Evolutionary conservation across 1,284 basidiomycete species (phyloP), one percentile per base, ranked within the genome.

Genomic region (Papiliotrema flavescens): DNA sequence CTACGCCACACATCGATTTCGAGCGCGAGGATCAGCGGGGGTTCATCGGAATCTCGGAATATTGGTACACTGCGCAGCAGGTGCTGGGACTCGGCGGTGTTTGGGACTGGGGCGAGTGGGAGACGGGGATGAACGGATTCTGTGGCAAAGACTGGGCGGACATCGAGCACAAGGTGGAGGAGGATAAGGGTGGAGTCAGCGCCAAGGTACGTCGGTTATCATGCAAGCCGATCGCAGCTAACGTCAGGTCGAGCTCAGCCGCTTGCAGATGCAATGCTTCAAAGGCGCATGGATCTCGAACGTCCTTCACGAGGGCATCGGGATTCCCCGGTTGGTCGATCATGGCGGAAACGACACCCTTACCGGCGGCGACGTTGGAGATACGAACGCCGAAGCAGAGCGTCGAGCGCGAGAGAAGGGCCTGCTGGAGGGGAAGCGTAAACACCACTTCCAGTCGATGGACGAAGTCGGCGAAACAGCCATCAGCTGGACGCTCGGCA

Each of bases 261-360:
- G 95, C 34, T 77, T 98, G 57, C 85, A 95, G 77, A 90, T 95
- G 87, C 96, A 99, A 71, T 98, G 96, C 73, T 98, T 99, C 85
- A 99, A 99, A 75, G 92, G 95, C 1, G 94, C 95, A 1, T 99
- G 96, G 96, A 84, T 99, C 55, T 86, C 88, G 54, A 98, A 97
- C 69, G 88, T 99, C 23, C 78, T 99, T 3, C 95, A 98, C 69
- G 90, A 97, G 68, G 96, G 95, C 23, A 88, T 99, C 52, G 93
- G 92, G 15, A 84, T 99, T 69, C 96, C 96, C 13, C 84, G 96
- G 32, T 86, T 97, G 34, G 83, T 90, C 43, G 94, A 97, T 71
- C 80, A 82, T 2, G 88, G 84, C 5, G 91, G 90, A 1, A 88
- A 72, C 56, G 62, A 67, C 35, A 75, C 73, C 5, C 59, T 76